Percentiles rank a stretch among this genome's conserved stretches.
These are phyloP conservation scores for Peniophora sp. DNA, from an alignment of 1,284 basidiomycete species.

Conservation along the genomic window DNA sequence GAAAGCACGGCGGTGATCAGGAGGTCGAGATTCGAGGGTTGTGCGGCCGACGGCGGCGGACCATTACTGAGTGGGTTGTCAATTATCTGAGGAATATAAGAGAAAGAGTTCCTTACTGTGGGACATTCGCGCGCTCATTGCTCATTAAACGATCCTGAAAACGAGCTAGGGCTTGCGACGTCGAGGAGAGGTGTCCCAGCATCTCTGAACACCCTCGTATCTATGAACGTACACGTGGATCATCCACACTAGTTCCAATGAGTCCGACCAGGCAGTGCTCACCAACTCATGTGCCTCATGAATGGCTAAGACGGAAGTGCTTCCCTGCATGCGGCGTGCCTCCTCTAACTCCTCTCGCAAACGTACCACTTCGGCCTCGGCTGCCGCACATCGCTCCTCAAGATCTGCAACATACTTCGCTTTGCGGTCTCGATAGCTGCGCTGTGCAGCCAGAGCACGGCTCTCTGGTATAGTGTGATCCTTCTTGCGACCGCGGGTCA, in stretches of 20 bases:
- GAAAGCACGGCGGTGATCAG: not conserved
- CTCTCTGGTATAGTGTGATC: conserved; percentile 44
- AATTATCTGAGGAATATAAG: not conserved
- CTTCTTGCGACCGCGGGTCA: conserved; percentile 61
- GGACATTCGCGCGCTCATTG: not conserved
- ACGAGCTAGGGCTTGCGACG: not conserved
- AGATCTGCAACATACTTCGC: conserved; percentile 48
- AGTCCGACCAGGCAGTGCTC: too few relatives aligned
- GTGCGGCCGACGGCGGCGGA: not conserved
- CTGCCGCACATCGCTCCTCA: conserved; percentile 41
- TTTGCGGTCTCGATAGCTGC: conserved; percentile 57
- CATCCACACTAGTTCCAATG: not conserved
- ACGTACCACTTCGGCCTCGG: conserved; percentile 46
- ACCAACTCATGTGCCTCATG: not conserved
- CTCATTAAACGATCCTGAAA: not conserved
- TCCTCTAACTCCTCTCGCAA: conserved; percentile 38
- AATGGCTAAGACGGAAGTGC: not conserved
- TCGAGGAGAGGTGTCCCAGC: not conserved
- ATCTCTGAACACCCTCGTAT: not conserved
- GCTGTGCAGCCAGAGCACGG: conserved; percentile 40
- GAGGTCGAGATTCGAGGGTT: not conserved
- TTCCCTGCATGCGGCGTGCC: not conserved
- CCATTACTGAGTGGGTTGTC: not conserved
- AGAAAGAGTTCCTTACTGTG: not conserved
- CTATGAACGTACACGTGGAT: not conserved